Evolutionary conservation across 2,329 filamentous ascomycete genomes (phyloP).

Genomic region (Xylariaceae sp.): DNA sequence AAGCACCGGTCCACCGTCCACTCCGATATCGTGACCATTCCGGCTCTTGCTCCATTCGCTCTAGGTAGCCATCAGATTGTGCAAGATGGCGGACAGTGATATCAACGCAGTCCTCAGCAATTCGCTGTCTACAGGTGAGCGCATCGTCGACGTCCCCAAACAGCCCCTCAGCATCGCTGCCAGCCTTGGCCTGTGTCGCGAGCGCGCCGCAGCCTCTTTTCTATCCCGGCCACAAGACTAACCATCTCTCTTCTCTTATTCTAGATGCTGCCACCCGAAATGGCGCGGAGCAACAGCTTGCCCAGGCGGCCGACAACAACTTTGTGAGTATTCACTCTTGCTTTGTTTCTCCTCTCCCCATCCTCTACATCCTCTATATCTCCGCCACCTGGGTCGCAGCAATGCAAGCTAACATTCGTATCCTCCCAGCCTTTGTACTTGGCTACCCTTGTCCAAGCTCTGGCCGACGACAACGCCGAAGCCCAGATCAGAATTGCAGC

Average conservation of each 20-base stretch:
- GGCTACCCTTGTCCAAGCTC: slow-evolving; percentile 83
- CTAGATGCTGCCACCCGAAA: slow-evolving; percentile 85
- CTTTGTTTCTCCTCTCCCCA: slow-evolving; percentile 1
- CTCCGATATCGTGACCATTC: slow-evolving; percentile 11
- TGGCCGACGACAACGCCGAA: slow-evolving; percentile 82
- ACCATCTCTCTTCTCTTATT: slow-evolving; percentile 27
- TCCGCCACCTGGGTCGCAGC: slow-evolving; percentile 11
- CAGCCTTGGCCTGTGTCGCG: slow-evolving; percentile 6
- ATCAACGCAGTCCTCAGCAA: slow-evolving; percentile 97
- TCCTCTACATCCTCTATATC: no score
- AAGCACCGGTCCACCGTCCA: neutral
- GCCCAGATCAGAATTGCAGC: slow-evolving; percentile 86
- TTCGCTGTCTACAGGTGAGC: slow-evolving; percentile 89
- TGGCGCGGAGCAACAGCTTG: slow-evolving; percentile 89
- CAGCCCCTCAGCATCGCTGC: slow-evolving; percentile 13
- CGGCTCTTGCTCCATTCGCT: slow-evolving; percentile 14
- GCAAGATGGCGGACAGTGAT: slow-evolving; percentile 65
- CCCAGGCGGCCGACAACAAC: slow-evolving; percentile 86
- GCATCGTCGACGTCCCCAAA: slow-evolving; percentile 9
- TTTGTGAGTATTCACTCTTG: slow-evolving; percentile 59
- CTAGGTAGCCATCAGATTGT: slow-evolving; percentile 26
- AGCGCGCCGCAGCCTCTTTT: slow-evolving; percentile 7
- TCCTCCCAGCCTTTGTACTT: slow-evolving; percentile 70
- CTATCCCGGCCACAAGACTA: slow-evolving; percentile 26
- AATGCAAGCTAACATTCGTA: slow-evolving; percentile 18